Evolutionary conservation across 2,329 filamentous ascomycete species (phyloP).

Genomic region (Nothophoma quercina): DNA sequence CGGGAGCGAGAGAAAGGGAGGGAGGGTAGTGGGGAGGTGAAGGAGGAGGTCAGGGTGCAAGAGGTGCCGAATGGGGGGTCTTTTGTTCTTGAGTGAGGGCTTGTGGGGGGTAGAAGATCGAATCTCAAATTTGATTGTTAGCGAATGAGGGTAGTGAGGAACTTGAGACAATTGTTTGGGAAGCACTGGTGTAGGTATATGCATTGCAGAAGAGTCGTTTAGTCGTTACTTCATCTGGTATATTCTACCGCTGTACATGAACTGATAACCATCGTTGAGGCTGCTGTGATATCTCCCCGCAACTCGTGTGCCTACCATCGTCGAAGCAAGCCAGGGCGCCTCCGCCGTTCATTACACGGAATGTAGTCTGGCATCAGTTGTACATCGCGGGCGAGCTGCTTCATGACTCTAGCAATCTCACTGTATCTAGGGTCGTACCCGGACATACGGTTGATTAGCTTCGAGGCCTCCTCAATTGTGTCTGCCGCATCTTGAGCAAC

Average conservation of each 20-base stretch:
- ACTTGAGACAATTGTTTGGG: too few relatives aligned
- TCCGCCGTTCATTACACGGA: neutral
- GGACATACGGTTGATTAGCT: neutral
- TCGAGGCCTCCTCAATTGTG: slow-evolving; percentile 2
- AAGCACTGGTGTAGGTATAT: too few relatives aligned
- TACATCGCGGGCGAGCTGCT: slow-evolving; percentile 3
- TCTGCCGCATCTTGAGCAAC: slow-evolving; percentile 3
- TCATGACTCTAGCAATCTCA: neutral
- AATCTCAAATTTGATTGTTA: too few relatives aligned
- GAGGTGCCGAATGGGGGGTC: slow-evolving; percentile 3
- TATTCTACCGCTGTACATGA: too few relatives aligned
- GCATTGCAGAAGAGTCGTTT: too few relatives aligned
- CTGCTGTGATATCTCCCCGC: too few relatives aligned
- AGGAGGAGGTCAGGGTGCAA: neutral
- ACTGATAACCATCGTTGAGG: too few relatives aligned
- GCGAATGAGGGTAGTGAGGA: too few relatives aligned
- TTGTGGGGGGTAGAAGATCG: too few relatives aligned
- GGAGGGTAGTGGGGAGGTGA: neutral
- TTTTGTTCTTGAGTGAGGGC: neutral
- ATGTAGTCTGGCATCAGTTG: neutral
- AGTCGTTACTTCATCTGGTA: too few relatives aligned
- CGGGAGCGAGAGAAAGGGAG: neutral
- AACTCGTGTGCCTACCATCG: too few relatives aligned
- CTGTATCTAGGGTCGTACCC: neutral
- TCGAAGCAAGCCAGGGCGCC: neutral